These are phyloP conservation scores for Xylaria sp. DNA, from an alignment of 2,329 filamentous ascomycete genomes.

Conservation along the genomic window DNA sequence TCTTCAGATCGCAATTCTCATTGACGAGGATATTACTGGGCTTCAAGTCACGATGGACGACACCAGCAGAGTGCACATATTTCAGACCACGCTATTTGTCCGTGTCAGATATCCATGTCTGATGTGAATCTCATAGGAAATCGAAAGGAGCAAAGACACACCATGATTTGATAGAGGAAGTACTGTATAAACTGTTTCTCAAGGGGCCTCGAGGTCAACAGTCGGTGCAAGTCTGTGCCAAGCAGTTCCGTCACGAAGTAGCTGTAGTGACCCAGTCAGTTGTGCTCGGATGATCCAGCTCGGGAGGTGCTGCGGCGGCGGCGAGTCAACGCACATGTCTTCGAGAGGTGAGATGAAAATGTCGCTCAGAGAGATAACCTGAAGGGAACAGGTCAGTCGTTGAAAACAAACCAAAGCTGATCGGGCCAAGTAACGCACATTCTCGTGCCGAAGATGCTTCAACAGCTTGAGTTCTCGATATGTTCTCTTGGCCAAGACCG, in stretches of 20 bases:
- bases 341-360: slow-evolving; percentile 99
- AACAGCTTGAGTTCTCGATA: slow-evolving; percentile 96
- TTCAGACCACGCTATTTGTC: slow-evolving; percentile 77
- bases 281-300: slow-evolving; percentile 13
- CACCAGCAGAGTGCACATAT: slow-evolving; percentile 97
- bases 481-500: slow-evolving; percentile 92
- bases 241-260: slow-evolving; percentile 98
- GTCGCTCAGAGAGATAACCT: slow-evolving; percentile 97
- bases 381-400: slow-evolving; percentile 1
- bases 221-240: slow-evolving; percentile 90
- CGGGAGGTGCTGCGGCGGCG: slow-evolving; percentile 12
- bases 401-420: neutral
- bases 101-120: slow-evolving; percentile 4
- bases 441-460: slow-evolving; percentile 95
- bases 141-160: slow-evolving; percentile 40
- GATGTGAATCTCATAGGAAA: neutral
- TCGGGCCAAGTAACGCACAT: slow-evolving; percentile 53
- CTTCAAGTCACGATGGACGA: slow-evolving; percentile 96
- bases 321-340: slow-evolving; percentile 70
- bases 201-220: slow-evolving; percentile 88
- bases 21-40: slow-evolving; percentile 99
- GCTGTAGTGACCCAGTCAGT: slow-evolving; percentile 41
- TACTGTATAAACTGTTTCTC: slow-evolving; percentile 99
- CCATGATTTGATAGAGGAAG: slow-evolving; percentile 98
- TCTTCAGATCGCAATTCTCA: slow-evolving; percentile 99